Percentiles rank a stretch among this genome's conserved stretches.
phyloP scores from a whole-genome alignment of 345 rosid genomes.

The Salix dunnii region DNA sequence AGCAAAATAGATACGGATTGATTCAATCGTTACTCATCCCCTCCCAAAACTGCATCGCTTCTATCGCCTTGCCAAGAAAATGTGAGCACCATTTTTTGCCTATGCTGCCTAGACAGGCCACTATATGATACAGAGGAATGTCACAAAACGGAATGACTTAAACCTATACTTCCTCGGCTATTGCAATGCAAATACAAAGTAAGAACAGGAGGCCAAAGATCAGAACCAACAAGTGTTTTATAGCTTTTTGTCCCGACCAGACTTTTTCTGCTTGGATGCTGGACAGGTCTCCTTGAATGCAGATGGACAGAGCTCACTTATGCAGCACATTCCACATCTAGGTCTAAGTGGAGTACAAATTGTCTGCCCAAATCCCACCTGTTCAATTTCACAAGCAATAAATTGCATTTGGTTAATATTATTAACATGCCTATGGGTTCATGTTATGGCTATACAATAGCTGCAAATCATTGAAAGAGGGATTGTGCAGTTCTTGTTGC shows the following conservation, averaged over 20 bases:
- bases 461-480: neutral
- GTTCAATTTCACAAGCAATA: neutral
- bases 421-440: no score
- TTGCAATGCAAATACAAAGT: neutral
- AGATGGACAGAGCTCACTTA: slow-evolving; percentile 70
- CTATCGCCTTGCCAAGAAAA: neutral
- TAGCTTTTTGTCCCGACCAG: slow-evolving; percentile 32
- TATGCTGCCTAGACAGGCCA: neutral
- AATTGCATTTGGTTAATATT: neutral
- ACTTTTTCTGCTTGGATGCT: slow-evolving; percentile 45
- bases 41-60: neutral
- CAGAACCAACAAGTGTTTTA: neutral
- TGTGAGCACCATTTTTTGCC: neutral
- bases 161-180: neutral
- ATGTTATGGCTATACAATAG: neutral
- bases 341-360: slow-evolving; percentile 84
- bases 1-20: neutral
- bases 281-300: slow-evolving; percentile 72
- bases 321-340: slow-evolving; percentile 57
- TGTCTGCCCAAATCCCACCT: slow-evolving; percentile 95
- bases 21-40: neutral
- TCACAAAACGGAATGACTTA: neutral
- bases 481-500: neutral
- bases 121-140: neutral
- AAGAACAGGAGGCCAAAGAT: neutral